phyloP scores from a whole-genome alignment of 805 yeast genomes.

The Yarrowia porcina region DNA sequence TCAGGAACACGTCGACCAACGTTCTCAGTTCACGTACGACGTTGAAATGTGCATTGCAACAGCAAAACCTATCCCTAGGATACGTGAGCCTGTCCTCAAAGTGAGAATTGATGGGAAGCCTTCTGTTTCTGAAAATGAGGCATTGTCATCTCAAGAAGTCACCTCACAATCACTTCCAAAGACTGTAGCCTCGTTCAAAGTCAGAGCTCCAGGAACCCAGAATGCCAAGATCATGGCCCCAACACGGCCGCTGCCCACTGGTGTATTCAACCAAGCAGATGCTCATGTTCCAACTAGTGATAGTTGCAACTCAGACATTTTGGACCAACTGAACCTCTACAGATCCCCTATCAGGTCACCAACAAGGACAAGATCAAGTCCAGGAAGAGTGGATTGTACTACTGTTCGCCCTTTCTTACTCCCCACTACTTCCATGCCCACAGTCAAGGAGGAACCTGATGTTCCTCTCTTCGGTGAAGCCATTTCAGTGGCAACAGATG shows the following conservation, averaged over 20 bases:
- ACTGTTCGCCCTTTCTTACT: not conserved
- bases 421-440: not conserved
- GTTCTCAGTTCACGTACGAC: slow-evolving; percentile 1
- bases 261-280: slow-evolving; percentile 3
- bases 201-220: slow-evolving; percentile 13
- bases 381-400: not conserved
- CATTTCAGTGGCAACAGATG: not conserved
- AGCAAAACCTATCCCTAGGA: slow-evolving; percentile 6
- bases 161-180: not conserved
- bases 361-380: not conserved
- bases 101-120: not conserved
- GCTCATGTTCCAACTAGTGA: not conserved
- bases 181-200: not conserved
- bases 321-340: slow-evolving; percentile 16
- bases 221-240: not conserved
- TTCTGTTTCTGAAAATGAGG: no score
- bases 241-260: not conserved
- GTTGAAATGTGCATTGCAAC: slow-evolving; percentile 17
- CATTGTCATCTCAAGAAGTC: not conserved
- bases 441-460: not conserved
- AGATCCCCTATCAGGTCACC: not conserved
- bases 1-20: slow-evolving; percentile 10
- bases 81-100: not conserved
- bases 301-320: slow-evolving; percentile 5
- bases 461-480: not conserved